A percentile compares a stretch with the other conserved stretches of the same genome.
phyloP scores from a whole-genome alignment of 129 eudicot species.

The Artemisia annua region DNA sequence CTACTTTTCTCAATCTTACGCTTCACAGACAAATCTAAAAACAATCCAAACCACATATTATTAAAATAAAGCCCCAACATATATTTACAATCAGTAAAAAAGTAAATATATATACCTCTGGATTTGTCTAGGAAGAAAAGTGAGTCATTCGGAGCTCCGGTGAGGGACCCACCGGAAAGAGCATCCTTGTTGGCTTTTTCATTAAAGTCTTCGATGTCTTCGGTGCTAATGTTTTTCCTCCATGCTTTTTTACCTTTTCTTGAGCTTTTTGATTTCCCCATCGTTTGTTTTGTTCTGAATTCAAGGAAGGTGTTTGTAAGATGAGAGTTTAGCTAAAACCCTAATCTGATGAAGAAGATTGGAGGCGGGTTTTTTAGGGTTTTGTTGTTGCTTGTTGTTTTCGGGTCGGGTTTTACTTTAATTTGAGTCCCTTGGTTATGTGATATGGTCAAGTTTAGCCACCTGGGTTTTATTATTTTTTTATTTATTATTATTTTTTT shows the following conservation, averaged over 20 bases:
- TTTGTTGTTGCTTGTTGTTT: neutral
- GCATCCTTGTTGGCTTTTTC: constrained; percentile 88
- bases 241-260: constrained; percentile 86
- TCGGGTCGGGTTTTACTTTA: neutral
- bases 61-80: too few relatives aligned
- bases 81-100: neutral
- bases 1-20: constrained; percentile 81
- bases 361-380: neutral
- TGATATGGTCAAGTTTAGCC: neutral
- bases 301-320: too few relatives aligned
- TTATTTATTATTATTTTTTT: too few relatives aligned
- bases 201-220: constrained; percentile 69
- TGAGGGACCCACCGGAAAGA: constrained; percentile 80
- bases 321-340: neutral
- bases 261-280: constrained; percentile 74
- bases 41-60: neutral
- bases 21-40: constrained; percentile 74
- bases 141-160: constrained; percentile 55
- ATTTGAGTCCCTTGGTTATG: neutral
- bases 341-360: neutral
- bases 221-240: constrained; percentile 82
- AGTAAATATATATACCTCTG: constrained; percentile 40
- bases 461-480: too few relatives aligned
- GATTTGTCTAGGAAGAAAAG: constrained; percentile 83
- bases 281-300: constrained; percentile 8